Evolutionary conservation across 345 rosid genomes (phyloP), one percentile per base, ranked within the genome.

Genomic region (Salix koriyanagi): DNA sequence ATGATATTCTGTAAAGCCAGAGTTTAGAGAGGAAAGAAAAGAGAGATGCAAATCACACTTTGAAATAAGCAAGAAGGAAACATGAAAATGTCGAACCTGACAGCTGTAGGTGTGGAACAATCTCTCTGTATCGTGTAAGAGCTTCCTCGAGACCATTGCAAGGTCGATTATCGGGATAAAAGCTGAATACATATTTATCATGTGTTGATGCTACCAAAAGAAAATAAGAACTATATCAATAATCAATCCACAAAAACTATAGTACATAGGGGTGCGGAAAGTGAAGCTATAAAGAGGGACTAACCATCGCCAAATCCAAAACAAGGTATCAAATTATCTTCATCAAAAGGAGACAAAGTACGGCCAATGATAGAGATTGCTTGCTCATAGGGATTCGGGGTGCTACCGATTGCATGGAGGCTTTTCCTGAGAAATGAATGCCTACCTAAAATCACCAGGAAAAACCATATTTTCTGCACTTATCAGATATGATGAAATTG

Each of bases 301-400:
- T 89, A 72, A 95, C 99, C 93, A 71, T 95, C 99, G 3, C 99
- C 99, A 86, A 95, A 95, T 74, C 99, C 99, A 19, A 93, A 90
- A 91, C 99, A 95, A 64, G 99, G 99, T 82, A 95, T 93, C 81
- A 91, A 87, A 78, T 85, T 92, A 83, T 95, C 99, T 64, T 95
- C 99, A 84, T 95, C 99, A 75, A 95, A 95, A 50, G 96, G 91
- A 75, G 96, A 88, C 83, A 95, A 80, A 79, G 97, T 89, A 10
- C 76, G 91, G 23, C 99, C 99, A 56, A 95, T 91, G 54, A 95
- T 93, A 14, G 99, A 95, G 79, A 95, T 93, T 13, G 99, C 99
- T 89, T 84, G 97, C 77, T 95, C 97, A 41, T 95, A 95, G 11
- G 97, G 99, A 84, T 95, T 95, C 23, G 77, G 90, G 42, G 76